Base-by-base conservation (phyloP, 345 rosid genomes). In the Psidium guajava region DNA sequence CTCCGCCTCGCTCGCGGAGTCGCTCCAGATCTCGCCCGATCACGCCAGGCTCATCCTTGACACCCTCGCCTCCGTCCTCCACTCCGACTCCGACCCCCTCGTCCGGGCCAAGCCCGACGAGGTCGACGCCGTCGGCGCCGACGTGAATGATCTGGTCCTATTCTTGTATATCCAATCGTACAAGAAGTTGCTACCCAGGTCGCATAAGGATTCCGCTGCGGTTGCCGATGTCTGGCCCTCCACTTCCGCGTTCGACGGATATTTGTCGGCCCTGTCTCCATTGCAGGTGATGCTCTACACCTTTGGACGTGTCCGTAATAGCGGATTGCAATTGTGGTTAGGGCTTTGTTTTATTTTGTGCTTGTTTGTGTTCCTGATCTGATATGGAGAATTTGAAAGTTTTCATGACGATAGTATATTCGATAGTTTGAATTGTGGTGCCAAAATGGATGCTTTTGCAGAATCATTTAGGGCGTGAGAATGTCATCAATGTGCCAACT, bases 191-290 rank as follows among this genome's bases (percentile, higher is more conserved):
- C 85, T 94, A 86, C 99, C 99, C 6, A 93, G 98, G 88, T 87
- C 99, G 85, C 98, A 98, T 77, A 98, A 94, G 91, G 99, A 98
- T 85, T 90, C 99, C 11, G 98, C 97, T 2, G 89, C 99, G 6
- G 97, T 98, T 27, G 98, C 99, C 9, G 99, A 98, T 87, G 99
- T 96, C 1, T 98, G 99, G 99, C 99, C 99, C 6, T 98, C 99
- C n/a, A 96, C 98, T 51, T 98, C 99, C 7, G 99, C 99, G 42
- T 98, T 98, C 86, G 99, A 98, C 83, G 99, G 99, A 5, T 96
- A 93, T 89, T 87, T 98, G 88, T 98, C 99, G 10, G 99, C 99
- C 44, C 87, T 98, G 47, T 98, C 99, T 82, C 99, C 99, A 75
- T 93, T 98, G 90, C 99, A 98, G 98, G 99, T 94, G 83, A 83